Base-by-base conservation (phyloP, 2,329 filamentous ascomycete species). In the Zalaria obscura region DNA sequence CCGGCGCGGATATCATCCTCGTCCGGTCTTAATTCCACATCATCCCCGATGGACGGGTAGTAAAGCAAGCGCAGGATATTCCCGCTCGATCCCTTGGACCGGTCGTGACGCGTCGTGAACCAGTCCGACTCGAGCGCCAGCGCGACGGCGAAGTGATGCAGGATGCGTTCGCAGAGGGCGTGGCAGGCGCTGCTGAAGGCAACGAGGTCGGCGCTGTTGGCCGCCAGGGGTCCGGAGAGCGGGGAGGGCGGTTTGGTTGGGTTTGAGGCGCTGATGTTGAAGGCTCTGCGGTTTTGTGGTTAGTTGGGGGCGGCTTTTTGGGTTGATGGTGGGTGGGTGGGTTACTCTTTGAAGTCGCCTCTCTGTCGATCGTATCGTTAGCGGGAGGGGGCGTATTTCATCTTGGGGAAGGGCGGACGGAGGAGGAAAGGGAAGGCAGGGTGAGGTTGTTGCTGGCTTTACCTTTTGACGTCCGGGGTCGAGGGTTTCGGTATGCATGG, bases 271-370 rank as follows among this genome's bases (percentile, higher is more conserved):
- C 81, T 85, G 55, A 96, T 82, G 65, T 96, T 98, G 70, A 96
- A 89, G 32, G 82, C 86, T 66, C 87, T 91, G 50, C 44, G 28
- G 39, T 32, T 10, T 18, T 32, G 11, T 25, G 37, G 26, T 38
- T 25, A n/a, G 38, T 11, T 26, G 40, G 28, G 31, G 45, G 10
- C 36, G 32, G 25, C 33, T 8, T 9, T 34, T 31, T 35, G 7
- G 29, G n/a, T n/a, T n/a, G n/a, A n/a, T n/a, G n/a, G n/a, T n/a
- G n/a, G n/a, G n/a, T 28, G 27, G 32, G 38, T 8, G 52, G 32
- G 65, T 53, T 63, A 88, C 84, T 94, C 85, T 69, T 94, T 94
- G 52, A 85, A 86, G 55, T 94, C 87, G 10, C 84, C 84, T 26
- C 78, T 68, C 80, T 86, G 48, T 32, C 3, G 29, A 7, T n/a